Evolutionary conservation across 176 grass and related monocot species (phyloP), one percentile per base, ranked within the genome.

Genomic region (Dendrocalamus sinicus): DNA sequence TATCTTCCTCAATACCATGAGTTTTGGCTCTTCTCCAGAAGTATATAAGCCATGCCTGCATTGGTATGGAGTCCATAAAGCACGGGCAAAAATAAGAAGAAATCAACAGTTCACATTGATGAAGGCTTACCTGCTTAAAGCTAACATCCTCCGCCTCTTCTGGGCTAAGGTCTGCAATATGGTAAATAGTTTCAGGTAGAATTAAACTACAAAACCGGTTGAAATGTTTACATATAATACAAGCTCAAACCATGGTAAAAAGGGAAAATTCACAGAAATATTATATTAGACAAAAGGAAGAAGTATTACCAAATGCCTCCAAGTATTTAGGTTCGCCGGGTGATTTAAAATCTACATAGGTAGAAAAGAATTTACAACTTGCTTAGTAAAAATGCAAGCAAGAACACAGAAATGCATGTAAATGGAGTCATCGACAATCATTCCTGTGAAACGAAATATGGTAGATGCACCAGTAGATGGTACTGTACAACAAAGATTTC

Each of bases 1-100:
- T 92, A 84, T 99, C 97, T 90, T 94, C 92, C 82, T 99, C 97
- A n/a, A 99, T 69, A 76, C 91, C 92, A 77, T 99, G 90, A 68
- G 85, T 90, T 91, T 94, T 99, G 64, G 97, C 92, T 89, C 97
- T 94, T 91, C 90, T 89, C 92, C 96, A 98, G 81, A 94, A 97
- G 80, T 97, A 97, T 71, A 97, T 89, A 73, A 93, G 92, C 95
- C 95, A 97, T 52, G 95, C 90, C 95, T 97, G 77, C 75, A 90
- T 55, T 57, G 28, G 57, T 72, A 9, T 24, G 52, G 60, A 80
- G 45, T 65, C 26, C 70, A 66, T 59, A 78, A 81, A 73, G 83
- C 72, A 59, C 44, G 69, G 53, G 44, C 62, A 88, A 88, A 45
- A 75, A 68, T 10, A 40, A 51, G 6, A 67, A 32, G 59, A 47